phyloP scores from a whole-genome alignment of 1,284 basidiomycete species.

The Phylloporus sp. region DNA sequence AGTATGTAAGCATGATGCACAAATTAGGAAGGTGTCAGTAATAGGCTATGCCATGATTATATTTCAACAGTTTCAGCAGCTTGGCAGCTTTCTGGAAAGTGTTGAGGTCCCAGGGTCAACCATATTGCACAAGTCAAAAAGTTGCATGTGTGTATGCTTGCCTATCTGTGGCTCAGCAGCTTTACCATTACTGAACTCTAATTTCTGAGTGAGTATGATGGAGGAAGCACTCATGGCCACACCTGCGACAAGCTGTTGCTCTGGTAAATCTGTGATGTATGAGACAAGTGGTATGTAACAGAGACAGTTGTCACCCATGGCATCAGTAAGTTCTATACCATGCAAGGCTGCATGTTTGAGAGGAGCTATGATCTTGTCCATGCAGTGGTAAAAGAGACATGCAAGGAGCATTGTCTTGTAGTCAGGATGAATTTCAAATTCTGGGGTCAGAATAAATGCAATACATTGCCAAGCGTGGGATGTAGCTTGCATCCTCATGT shows the following conservation, averaged over 20 bases:
- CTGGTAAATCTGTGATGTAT: neutral
- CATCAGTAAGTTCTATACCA: neutral
- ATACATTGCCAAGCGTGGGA: slow-evolving; percentile 12
- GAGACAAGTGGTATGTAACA: neutral
- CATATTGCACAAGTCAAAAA: neutral
- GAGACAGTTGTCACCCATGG: neutral
- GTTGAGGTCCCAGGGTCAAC: neutral
- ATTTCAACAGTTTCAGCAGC: too few relatives aligned
- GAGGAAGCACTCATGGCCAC: neutral
- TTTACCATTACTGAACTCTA: neutral
- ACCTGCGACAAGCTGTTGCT: neutral
- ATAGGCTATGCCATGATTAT: too few relatives aligned
- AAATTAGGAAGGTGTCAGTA: too few relatives aligned
- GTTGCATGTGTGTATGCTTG: neutral
- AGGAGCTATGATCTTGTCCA: neutral
- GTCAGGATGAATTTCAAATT: slow-evolving; percentile 1
- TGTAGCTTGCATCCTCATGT: slow-evolving; percentile 12
- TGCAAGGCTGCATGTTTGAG: neutral
- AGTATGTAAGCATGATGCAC: too few relatives aligned
- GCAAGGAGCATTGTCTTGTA: neutral
- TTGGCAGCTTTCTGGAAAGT: neutral
- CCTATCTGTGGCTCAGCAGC: neutral
- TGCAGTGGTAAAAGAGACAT: neutral
- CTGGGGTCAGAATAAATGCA: neutral
- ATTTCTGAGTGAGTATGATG: neutral